Evolutionary conservation across 306 rosid genomes (phyloP), one percentile per base, ranked within the genome.

Genomic region (Ochetophila trinervis): DNA sequence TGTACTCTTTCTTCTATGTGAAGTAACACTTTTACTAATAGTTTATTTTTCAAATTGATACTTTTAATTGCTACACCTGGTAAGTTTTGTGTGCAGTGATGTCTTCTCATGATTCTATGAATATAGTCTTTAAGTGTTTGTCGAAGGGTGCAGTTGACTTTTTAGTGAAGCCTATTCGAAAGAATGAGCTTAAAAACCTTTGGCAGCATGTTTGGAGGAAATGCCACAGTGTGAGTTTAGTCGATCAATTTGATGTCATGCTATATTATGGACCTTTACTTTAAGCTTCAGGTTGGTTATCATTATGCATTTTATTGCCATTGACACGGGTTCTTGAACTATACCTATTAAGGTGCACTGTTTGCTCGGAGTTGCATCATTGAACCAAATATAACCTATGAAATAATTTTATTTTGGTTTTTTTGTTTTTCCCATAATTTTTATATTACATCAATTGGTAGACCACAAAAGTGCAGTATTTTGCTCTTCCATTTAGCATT

Each of bases 191-290:
- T 53, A 85, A 79, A 79, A 85, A 79, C 74, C 83, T 85, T 61
- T 85, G 89, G 89, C 89, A 79, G 72, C 89, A 85, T 32, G 77
- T 82, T 57, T 82, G 90, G 90, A 82, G 90, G 72, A 82, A 79
- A 82, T 76, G 81, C 75, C 85, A 74, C 59, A 79, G 77, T 44
- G 90, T 85, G 71, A 85, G 90, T 76, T 76, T 16, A 69, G 5
- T 21, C 45, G 9, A 21, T 6, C 36, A 32, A 17, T 34, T 34
- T 27, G 3, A 5, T 54, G 10, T 21, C 21, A 50, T 50, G 21
- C 21, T 49, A 36, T 60, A 56, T 68, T 21, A n/a, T 47, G 63
- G 37, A 13, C 58, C 58, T 52, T 37, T 17, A 49, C 53, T 14
- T 68, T 36, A 47, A 20, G 32, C 36, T 15, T 35, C 52, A 14